Conservation (phyloP, 2,329 filamentous ascomycete species). For the Neonectria faginata region DNA sequence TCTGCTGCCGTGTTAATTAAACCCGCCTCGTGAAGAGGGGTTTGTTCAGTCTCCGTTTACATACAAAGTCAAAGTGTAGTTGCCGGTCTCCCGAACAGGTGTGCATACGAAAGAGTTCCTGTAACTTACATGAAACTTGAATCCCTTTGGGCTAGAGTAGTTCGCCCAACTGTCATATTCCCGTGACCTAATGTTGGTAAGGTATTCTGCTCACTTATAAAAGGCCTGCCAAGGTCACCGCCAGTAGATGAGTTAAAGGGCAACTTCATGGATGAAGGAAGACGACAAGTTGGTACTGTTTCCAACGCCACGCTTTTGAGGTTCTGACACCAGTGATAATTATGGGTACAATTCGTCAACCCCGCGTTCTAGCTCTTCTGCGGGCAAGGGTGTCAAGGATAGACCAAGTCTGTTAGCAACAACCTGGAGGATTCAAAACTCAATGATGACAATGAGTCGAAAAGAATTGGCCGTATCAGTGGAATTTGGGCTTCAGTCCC, state of each 20-base stretch:
- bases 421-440: not conserved
- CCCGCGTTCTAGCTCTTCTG: not conserved
- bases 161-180: not conserved
- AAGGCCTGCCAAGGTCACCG: too few relatives aligned
- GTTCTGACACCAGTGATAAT: not conserved
- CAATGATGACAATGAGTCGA: too few relatives aligned
- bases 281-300: not conserved
- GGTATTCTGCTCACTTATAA: too few relatives aligned
- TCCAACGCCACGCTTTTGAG: not conserved
- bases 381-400: not conserved
- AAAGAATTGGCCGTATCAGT: too few relatives aligned
- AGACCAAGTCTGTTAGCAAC: not conserved
- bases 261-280: too few relatives aligned
- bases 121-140: not conserved
- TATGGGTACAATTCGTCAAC: not conserved
- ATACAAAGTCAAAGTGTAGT: not conserved
- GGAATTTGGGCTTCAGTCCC: not conserved
- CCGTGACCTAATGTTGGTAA: not conserved
- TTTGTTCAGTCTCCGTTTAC: not conserved
- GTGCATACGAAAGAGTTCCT: not conserved
- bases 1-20: not conserved
- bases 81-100: not conserved
- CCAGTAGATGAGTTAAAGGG: too few relatives aligned
- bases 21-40: not conserved
- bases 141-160: not conserved